Conservation (phyloP, 257 asterid genomes). For the Solanum pennellii region DNA sequence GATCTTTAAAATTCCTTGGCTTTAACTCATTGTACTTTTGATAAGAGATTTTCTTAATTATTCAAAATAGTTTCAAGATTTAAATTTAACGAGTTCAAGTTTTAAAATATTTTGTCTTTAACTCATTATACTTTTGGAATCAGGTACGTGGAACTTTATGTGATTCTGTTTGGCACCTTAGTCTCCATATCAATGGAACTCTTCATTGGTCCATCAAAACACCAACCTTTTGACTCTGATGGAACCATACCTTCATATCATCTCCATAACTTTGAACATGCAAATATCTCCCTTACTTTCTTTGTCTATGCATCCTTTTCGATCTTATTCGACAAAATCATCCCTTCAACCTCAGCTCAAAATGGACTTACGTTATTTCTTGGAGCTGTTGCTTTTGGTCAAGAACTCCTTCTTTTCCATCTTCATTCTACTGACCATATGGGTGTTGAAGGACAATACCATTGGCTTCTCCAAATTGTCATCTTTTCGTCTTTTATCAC, state of each 20-base stretch:
- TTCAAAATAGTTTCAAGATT: background rate
- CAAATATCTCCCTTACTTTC: constrained; percentile 58
- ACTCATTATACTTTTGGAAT: background rate
- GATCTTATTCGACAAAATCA: constrained; percentile 27
- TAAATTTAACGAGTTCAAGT: no score
- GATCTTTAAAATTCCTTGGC: no score
- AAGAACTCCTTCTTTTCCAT: constrained; percentile 57
- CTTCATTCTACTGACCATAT: constrained; percentile 72
- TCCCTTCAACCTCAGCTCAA: constrained; percentile 18
- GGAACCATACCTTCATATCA: constrained; percentile 42
- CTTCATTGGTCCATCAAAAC: constrained; percentile 31
- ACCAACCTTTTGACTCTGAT: constrained; percentile 33
- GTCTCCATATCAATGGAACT: constrained; percentile 44
- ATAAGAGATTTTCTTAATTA: no score
- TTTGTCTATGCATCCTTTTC: constrained; percentile 48
- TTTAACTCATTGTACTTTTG: background rate
- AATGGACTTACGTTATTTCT: constrained; percentile 39
- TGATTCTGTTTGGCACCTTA: constrained; percentile 28
- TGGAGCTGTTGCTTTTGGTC: constrained; percentile 56
- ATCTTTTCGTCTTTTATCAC: constrained; percentile 29
- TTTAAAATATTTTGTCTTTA: background rate
- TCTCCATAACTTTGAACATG: constrained; percentile 70
- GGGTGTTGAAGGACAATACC: constrained; percentile 86
- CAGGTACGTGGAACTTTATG: constrained; percentile 16
- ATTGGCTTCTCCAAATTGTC: constrained; percentile 52